Evolutionary conservation across 345 rosid species (phyloP).

Genomic region (Camelina hispida): DNA sequence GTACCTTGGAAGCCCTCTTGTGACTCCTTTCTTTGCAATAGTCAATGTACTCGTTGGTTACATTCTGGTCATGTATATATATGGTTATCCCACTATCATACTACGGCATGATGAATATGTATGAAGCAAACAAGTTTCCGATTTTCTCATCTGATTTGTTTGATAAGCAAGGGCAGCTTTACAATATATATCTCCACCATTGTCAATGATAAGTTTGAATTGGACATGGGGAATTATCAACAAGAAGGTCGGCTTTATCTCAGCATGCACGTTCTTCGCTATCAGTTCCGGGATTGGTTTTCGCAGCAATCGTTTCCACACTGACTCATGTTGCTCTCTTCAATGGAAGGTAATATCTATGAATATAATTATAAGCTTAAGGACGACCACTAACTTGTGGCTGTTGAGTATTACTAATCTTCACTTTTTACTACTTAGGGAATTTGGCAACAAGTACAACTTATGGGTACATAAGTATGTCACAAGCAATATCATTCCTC

Average conservation of each 20-base stretch:
- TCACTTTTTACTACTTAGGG: conserved; percentile 38
- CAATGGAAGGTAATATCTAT: conserved; percentile 57
- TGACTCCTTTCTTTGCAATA: conserved; percentile 60
- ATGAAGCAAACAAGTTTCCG: conserved; percentile 53
- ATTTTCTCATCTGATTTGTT: conserved; percentile 61
- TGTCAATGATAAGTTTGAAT: conserved; percentile 57
- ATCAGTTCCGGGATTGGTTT: conserved; percentile 65
- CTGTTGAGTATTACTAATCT: neutral
- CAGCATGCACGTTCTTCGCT: conserved; percentile 56
- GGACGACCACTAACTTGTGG: neutral
- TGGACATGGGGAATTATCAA: conserved; percentile 48
- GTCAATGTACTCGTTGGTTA: conserved; percentile 57
- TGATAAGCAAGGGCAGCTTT: conserved; percentile 48
- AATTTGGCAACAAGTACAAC: conserved; percentile 54
- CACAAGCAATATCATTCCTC: conserved; percentile 61
- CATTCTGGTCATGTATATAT: conserved; percentile 41
- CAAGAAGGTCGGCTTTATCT: conserved; percentile 55
- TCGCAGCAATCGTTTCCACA: conserved; percentile 59
- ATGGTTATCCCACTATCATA: conserved; percentile 51
- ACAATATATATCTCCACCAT: conserved; percentile 56
- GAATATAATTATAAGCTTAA: neutral
- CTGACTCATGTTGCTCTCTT: conserved; percentile 60
- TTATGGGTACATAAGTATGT: conserved; percentile 61
- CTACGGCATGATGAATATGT: conserved; percentile 52
- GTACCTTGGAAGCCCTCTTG: conserved; percentile 66